phyloP scores from a whole-genome alignment of 2,329 filamentous ascomycete genomes.

The Fonsecaea pugnacius region DNA sequence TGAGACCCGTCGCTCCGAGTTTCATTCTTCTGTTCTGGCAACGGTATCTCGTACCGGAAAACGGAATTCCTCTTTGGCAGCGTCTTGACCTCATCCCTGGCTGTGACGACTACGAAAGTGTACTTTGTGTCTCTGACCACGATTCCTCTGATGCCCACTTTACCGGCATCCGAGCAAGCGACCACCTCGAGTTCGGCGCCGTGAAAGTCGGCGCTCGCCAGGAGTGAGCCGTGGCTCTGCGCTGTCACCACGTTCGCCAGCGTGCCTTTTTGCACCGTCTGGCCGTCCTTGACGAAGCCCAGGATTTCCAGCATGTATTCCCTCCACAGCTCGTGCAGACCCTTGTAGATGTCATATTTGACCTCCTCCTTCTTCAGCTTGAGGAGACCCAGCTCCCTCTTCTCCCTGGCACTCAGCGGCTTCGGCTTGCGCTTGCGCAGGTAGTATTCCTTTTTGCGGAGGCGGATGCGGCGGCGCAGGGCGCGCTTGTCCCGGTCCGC shows the following conservation, averaged over 20 bases:
- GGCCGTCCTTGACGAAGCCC: slow-evolving; percentile 51
- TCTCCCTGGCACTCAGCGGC: slow-evolving; percentile 79
- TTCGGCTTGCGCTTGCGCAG: slow-evolving; percentile 59
- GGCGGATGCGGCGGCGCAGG: slow-evolving; percentile 57
- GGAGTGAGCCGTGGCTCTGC: slow-evolving; percentile 57
- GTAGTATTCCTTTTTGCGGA: slow-evolving; percentile 54
- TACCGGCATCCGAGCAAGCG: slow-evolving; percentile 75
- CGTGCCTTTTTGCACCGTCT: slow-evolving; percentile 36
- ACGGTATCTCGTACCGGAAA: slow-evolving; percentile 75
- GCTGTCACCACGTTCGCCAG: slow-evolving; percentile 55
- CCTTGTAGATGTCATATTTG: slow-evolving; percentile 76
- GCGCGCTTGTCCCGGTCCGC: slow-evolving; percentile 65
- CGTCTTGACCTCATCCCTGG: slow-evolving; percentile 56
- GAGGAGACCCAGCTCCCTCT: slow-evolving; percentile 73
- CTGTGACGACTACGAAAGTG: slow-evolving; percentile 81
- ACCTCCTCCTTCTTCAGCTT: slow-evolving; percentile 70
- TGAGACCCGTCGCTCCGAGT: slow-evolving; percentile 26
- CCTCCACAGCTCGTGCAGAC: slow-evolving; percentile 78
- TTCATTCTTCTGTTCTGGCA: slow-evolving; percentile 41
- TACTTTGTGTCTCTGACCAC: slow-evolving; percentile 87
- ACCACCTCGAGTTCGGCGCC: slow-evolving; percentile 83
- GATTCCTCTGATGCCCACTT: slow-evolving; percentile 84
- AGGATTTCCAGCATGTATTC: slow-evolving; percentile 84
- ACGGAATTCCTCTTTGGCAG: slow-evolving; percentile 89
- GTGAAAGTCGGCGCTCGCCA: slow-evolving; percentile 87